phyloP scores from a whole-genome alignment of 192 early-diverging fungal species.

The Linnemannia zychae region DNA sequence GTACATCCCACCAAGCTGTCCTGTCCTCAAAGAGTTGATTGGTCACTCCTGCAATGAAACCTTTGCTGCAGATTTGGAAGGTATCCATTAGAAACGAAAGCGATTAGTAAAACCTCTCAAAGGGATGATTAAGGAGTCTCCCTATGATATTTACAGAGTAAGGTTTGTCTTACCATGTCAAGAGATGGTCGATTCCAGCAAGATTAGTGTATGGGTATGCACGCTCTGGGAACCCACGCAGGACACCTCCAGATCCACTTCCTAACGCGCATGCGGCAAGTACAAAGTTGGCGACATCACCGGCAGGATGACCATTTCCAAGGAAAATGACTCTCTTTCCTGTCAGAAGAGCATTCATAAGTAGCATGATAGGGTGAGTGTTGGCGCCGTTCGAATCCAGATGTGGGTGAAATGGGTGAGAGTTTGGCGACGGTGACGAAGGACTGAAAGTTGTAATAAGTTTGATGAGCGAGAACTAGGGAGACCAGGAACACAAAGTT shows the following conservation, averaged over 20 bases:
- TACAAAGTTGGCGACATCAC: constrained; percentile 94
- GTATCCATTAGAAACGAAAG: neutral
- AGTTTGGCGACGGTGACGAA: constrained; percentile 56
- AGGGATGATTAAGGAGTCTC: neutral
- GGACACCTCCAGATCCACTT: constrained; percentile 88
- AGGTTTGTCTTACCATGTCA: constrained; percentile 73
- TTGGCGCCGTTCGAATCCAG: constrained; percentile 86
- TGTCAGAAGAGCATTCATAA: constrained; percentile 92
- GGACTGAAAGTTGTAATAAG: constrained; percentile 84
- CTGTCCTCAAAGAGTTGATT: constrained; percentile 97
- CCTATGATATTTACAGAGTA: neutral
- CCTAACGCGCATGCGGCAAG: constrained; percentile 90
- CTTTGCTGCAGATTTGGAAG: constrained; percentile 66
- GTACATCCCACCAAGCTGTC: constrained; percentile 95
- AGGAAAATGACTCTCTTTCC: constrained; percentile 94
- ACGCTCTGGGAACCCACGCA: constrained; percentile 88
- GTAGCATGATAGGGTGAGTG: constrained; percentile 89
- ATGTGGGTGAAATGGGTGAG: constrained; percentile 84
- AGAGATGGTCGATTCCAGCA: constrained; percentile 86
- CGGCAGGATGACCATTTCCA: constrained; percentile 89
- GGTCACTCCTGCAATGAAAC: constrained; percentile 96
- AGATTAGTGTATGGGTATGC: constrained; percentile 94
- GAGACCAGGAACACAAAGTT: neutral
- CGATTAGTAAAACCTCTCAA: neutral
- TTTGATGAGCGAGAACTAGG: constrained; percentile 85